phyloP scores from a whole-genome alignment of 805 yeast species.

The Ogataea methanolica region DNA sequence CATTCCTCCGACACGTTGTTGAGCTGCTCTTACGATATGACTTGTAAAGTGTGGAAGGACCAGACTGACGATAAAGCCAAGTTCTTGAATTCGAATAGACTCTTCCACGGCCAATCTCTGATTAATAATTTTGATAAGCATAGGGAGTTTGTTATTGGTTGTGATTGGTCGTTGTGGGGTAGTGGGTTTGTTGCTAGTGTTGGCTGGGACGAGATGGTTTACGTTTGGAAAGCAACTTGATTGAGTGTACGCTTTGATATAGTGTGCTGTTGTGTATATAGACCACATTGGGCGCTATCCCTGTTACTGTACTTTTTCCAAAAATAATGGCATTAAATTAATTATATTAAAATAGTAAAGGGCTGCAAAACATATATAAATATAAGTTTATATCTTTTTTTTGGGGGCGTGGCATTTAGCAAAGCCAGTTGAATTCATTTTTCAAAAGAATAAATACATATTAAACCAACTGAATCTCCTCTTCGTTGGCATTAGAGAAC shows the following conservation, averaged over 20 bases:
- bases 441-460: not conserved
- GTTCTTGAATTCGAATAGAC: constrained; percentile 40
- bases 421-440: too few species aligned
- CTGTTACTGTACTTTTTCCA: too few species aligned
- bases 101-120: constrained; percentile 47
- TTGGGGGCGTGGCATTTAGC: too few species aligned
- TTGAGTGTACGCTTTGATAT: not conserved
- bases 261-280: not conserved
- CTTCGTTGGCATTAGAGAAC: constrained; percentile 22
- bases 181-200: constrained; percentile 92
- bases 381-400: too few species aligned
- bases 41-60: constrained; percentile 82
- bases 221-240: constrained; percentile 72
- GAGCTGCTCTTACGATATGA: constrained; percentile 89
- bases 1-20: constrained; percentile 68
- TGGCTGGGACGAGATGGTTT: constrained; percentile 96
- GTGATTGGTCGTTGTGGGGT: constrained; percentile 97
- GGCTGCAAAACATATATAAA: not conserved
- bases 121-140: constrained; percentile 61
- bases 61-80: constrained; percentile 54
- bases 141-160: constrained; percentile 85
- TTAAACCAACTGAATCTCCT: constrained; percentile 17
- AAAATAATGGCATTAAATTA: not conserved
- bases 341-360: not conserved
- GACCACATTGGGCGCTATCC: not conserved